Percentiles rank a stretch among this genome's conserved stretches.
Evolutionary conservation across 192 early-diverging fungal genomes (phyloP).

Genomic region (Backusella psychrophila): DNA sequence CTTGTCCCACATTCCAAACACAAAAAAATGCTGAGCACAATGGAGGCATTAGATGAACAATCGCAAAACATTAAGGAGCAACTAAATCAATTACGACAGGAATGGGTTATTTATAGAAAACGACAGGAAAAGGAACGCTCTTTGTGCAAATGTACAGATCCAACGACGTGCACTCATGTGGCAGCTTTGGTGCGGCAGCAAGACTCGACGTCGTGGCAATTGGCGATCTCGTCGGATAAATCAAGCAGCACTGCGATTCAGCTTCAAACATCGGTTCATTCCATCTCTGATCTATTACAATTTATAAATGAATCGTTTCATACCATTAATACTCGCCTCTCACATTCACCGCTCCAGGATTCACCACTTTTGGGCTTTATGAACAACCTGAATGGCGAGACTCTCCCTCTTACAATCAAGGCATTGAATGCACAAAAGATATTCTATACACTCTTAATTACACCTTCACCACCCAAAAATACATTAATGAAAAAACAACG

Average conservation of each 20-base stretch:
- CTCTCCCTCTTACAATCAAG: not conserved
- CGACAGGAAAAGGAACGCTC: not conserved
- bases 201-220: not conserved
- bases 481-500: not conserved
- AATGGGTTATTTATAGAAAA: not conserved
- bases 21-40: slow-evolving; percentile 4
- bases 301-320: not conserved
- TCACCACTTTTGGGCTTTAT: not conserved
- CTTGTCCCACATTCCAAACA: slow-evolving; percentile 8
- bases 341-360: not conserved
- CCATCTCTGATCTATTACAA: not conserved
- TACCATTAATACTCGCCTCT: not conserved
- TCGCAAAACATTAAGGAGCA: slow-evolving; percentile 11
- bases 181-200: not conserved
- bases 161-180: not conserved
- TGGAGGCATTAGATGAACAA: slow-evolving; percentile 11
- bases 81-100: not conserved
- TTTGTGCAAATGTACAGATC: not conserved
- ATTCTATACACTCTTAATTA: not conserved
- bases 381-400: not conserved
- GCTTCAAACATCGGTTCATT: not conserved
- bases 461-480: not conserved
- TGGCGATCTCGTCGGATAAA: not conserved
- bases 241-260: not conserved
- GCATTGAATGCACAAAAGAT: not conserved